phyloP scores from a whole-genome alignment of 1,139 yeast genomes.

The Candida sojae region DNA sequence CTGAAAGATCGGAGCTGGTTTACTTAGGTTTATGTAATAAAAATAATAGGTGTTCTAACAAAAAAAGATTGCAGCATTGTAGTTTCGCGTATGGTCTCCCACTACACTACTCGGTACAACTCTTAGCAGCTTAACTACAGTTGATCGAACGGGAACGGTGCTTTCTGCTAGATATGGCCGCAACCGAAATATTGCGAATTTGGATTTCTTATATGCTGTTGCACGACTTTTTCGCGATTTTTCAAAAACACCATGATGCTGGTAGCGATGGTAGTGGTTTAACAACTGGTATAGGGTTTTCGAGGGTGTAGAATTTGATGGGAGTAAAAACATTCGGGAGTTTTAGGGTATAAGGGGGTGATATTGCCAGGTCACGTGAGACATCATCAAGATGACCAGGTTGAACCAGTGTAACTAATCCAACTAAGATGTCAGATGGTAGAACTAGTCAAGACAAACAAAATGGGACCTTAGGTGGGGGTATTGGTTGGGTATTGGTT shows the following conservation, averaged over 20 bases:
- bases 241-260: not conserved
- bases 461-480: not conserved
- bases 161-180: slow-evolving; percentile 51
- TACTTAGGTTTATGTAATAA: slow-evolving; percentile 1
- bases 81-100: slow-evolving; percentile 58
- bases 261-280: not conserved
- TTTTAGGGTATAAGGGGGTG: not conserved
- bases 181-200: slow-evolving; percentile 24
- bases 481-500: not conserved
- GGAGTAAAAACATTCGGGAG: not conserved
- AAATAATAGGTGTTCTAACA: slow-evolving; percentile 9
- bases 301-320: not conserved
- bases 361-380: not conserved
- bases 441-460: not conserved
- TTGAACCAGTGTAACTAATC: not conserved
- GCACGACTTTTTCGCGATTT: not conserved
- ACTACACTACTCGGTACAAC: slow-evolving; percentile 56
- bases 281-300: not conserved
- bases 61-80: slow-evolving; percentile 51
- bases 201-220: not conserved
- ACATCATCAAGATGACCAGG: not conserved
- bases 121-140: slow-evolving; percentile 52
- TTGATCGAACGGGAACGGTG: slow-evolving; percentile 54
- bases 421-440: not conserved
- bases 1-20: not conserved